Percentiles rank a stretch among this genome's conserved stretches.
Conservation (phyloP, 2,329 filamentous ascomycete genomes). For the Apiospora malaysiana region DNA sequence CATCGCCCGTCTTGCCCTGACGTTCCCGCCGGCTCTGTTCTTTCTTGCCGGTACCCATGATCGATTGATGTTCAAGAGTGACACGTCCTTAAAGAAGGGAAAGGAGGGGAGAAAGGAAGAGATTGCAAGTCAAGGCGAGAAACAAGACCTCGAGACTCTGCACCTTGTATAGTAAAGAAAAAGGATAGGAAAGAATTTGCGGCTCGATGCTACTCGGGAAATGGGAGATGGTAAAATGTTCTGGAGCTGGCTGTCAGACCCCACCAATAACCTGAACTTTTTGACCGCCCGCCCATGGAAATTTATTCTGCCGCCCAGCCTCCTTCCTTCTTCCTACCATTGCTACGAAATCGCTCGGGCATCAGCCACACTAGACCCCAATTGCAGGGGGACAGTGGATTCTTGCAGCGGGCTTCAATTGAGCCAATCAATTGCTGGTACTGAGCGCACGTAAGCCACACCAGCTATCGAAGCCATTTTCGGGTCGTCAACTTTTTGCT, state of each 20-base stretch:
- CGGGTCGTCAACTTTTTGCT: slow-evolving; percentile 16
- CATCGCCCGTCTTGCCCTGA: slow-evolving; percentile 84
- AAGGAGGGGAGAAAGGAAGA: background rate
- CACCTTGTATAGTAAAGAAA: slow-evolving; percentile 5
- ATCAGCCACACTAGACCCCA: slow-evolving; percentile 6
- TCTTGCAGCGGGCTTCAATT: background rate
- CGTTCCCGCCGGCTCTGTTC: slow-evolving; percentile 82
- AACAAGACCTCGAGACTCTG: slow-evolving; percentile 23
- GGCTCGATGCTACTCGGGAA: slow-evolving; percentile 10
- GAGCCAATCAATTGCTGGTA: background rate
- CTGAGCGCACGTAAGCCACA: slow-evolving; percentile 12
- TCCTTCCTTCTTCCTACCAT: background rate
- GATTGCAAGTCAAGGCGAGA: slow-evolving; percentile 21
- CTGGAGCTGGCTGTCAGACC: slow-evolving; percentile 12
- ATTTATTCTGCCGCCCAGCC: slow-evolving; percentile 24
- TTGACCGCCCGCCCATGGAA: slow-evolving; percentile 25
- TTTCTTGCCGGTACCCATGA: slow-evolving; percentile 92
- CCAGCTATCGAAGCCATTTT: slow-evolving; percentile 15
- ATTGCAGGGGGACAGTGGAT: background rate
- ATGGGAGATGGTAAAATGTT: slow-evolving; percentile 14
- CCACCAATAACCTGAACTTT: slow-evolving; percentile 19
- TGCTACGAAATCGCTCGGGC: background rate
- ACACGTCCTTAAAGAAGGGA: slow-evolving; percentile 9
- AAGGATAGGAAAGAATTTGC: slow-evolving; percentile 20
- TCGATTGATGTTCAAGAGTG: slow-evolving; percentile 32